A percentile compares a stretch with the other conserved stretches of the same genome.
Evolutionary conservation across 2,329 filamentous ascomycete genomes (phyloP).

Genomic region (Pseudogymnoascus sp.): DNA sequence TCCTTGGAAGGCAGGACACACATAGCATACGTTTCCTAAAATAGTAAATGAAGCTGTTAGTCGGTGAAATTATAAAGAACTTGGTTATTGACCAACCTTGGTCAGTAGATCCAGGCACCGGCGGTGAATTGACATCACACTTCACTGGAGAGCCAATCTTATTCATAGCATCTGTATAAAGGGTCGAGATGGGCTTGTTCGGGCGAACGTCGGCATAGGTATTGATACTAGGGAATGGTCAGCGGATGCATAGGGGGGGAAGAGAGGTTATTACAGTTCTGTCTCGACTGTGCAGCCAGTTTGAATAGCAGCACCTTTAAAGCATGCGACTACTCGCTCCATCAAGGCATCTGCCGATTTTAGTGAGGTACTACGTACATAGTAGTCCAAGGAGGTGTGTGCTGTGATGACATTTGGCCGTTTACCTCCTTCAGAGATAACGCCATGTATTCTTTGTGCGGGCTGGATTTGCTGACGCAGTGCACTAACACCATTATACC

Average conservation of each 20-base stretch:
- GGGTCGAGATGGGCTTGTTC: neutral
- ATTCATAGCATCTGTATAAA: constrained; percentile 5
- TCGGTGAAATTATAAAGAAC: neutral
- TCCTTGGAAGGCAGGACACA: constrained; percentile 11
- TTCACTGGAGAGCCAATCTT: neutral
- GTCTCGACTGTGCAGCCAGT: constrained; percentile 11
- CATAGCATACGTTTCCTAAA: constrained; percentile 13
- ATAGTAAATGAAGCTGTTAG: neutral
- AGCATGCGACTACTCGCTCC: constrained; percentile 10
- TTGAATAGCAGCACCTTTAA: constrained; percentile 11
- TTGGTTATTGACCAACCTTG: constrained; percentile 4
- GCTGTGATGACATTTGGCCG: constrained; percentile 31
- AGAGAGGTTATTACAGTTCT: constrained; percentile 3
- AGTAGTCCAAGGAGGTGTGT: constrained; percentile 12
- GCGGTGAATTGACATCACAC: neutral
- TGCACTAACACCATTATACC: constrained; percentile 28
- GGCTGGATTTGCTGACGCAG: constrained; percentile 25
- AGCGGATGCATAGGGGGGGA: neutral
- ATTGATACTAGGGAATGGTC: neutral
- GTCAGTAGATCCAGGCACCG: constrained; percentile 11
- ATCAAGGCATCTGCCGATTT: neutral
- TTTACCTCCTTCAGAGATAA: constrained; percentile 31
- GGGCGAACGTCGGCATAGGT: constrained; percentile 3
- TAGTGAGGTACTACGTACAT: neutral
- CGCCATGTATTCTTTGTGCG: constrained; percentile 29